Percentiles rank a stretch among this genome's conserved stretches.
Evolutionary conservation across 306 rosid genomes (phyloP).

Genomic region (Astragalus membranaceus): DNA sequence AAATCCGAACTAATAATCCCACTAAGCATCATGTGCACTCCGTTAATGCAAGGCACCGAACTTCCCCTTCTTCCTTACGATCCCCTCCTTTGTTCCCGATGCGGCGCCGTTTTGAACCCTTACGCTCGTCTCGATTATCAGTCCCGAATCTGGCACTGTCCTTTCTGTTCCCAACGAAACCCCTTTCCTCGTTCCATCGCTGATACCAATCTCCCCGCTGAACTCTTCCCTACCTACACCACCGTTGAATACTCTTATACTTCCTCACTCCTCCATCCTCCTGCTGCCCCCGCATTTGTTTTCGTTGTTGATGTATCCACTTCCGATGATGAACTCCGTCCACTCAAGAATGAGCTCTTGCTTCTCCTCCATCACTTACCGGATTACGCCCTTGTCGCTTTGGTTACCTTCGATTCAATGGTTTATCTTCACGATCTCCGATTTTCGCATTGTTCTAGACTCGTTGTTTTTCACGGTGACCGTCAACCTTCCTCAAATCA

Average conservation of each 20-base stretch:
- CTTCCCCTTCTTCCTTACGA: conserved; percentile 78
- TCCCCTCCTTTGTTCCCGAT: conserved; percentile 54
- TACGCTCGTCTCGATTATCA: conserved; percentile 80
- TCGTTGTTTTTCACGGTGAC: conserved; percentile 47
- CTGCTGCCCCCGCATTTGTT: conserved; percentile 52
- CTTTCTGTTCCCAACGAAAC: conserved; percentile 62
- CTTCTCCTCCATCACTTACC: conserved; percentile 58
- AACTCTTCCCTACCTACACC: conserved; percentile 87
- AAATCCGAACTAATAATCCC: conserved; percentile 64
- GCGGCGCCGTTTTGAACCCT: conserved; percentile 79
- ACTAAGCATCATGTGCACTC: conserved; percentile 67
- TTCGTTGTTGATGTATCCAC: conserved; percentile 58
- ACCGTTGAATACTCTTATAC: conserved; percentile 50
- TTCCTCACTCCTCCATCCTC: not conserved
- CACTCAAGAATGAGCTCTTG: conserved; percentile 57
- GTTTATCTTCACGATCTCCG: conserved; percentile 64
- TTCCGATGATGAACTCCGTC: conserved; percentile 46
- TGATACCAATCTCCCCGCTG: conserved; percentile 84
- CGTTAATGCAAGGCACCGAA: conserved; percentile 49
- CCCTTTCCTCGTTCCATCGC: conserved; percentile 69
- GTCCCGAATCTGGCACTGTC: conserved; percentile 85
- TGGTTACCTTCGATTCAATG: conserved; percentile 75
- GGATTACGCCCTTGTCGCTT: conserved; percentile 49
- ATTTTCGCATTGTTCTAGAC: conserved; percentile 53
- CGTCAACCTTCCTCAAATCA: conserved; percentile 57